Conservation (phyloP, 306 rosid species). For the Cucurbita ficifolia region DNA sequence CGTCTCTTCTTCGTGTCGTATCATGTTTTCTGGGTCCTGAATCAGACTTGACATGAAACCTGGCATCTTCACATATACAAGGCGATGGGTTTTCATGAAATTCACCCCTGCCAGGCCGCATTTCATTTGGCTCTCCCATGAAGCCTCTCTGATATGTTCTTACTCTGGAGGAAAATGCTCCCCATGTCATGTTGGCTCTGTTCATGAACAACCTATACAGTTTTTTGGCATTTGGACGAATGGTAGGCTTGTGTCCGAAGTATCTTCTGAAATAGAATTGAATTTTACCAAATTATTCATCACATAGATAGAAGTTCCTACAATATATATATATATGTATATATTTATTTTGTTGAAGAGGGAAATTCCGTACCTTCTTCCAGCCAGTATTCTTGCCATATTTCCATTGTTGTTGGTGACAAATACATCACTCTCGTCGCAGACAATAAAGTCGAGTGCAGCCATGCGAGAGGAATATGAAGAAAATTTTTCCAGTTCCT, state of each 20-base stretch:
- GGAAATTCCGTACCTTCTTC: constrained; percentile 49
- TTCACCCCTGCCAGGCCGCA: constrained; percentile 89
- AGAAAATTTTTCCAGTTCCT: constrained; percentile 68
- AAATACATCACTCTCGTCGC: constrained; percentile 94
- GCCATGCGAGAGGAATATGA: constrained; percentile 99
- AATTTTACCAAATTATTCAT: constrained; percentile 2
- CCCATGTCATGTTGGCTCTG: constrained; percentile 74
- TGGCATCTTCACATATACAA: constrained; percentile 78
- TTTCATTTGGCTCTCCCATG: constrained; percentile 89
- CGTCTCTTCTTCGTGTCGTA: constrained; percentile 24
- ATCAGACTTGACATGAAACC: constrained; percentile 25
- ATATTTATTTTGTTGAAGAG: not conserved
- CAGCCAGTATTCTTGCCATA: constrained; percentile 96
- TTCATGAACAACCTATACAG: constrained; percentile 26
- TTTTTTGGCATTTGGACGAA: constrained; percentile 96
- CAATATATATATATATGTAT: not conserved
- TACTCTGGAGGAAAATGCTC: constrained; percentile 56
- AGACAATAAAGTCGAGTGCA: constrained; percentile 87
- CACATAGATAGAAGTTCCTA: not conserved
- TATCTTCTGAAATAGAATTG: constrained; percentile 54
- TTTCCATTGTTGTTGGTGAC: constrained; percentile 97
- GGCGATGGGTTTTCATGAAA: constrained; percentile 91
- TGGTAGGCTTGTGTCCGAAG: constrained; percentile 94
- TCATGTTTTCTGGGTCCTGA: constrained; percentile 30
- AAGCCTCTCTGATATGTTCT: constrained; percentile 85